Evolutionary conservation across 371 early-diverging fungal genomes (phyloP), one percentile per base, ranked within the genome.

Genomic region (Nosema muscidifuracis): DNA sequence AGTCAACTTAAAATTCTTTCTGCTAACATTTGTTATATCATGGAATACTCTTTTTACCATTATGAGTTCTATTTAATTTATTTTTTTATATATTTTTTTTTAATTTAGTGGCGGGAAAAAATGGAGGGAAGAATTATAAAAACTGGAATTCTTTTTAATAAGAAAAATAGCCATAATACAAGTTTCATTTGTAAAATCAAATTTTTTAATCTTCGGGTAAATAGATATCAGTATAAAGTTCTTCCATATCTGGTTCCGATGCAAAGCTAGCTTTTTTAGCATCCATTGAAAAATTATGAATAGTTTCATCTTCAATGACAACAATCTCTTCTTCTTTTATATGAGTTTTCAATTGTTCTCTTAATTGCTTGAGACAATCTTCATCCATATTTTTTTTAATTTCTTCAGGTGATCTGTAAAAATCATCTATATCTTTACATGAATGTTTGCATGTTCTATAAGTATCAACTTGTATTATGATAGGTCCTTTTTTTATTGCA

Each of bases 391-490:
- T 56, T 33, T 18, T 34, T 7, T 73, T 57, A 15, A 76, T 42
- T 67, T 78, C 78, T 42, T 51, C 30, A 0, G 38, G 10, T 15
- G 16, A 60, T 55, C 76, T 67, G 61, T 78, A 80, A 26, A 64
- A 67, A 3, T 71, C 43, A 20, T 58, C 63, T 30, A 61, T 50
- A 73, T 81, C 81, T 57, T 64, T 66, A 57, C 77, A 75, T 0
- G 95, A 95, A 89, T 97, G 98, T 65, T 95, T 95, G 84, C 95
- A 95, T 83, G 93, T 93, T 68, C 98, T 90, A 87, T 96, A 93
- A 33, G 95, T 95, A 74, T 88, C 88, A 86, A 94, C 87, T 86
- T 97, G 95, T 84, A 95, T 84, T 55, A 97, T 89, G 62, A 96
- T 85, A 36, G 98, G 98, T 18, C 96, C 95, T 24, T 71, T 76